These are phyloP conservation scores for Lycium ferocissimum DNA, from an alignment of 257 asterid species.

Conservation along the genomic window DNA sequence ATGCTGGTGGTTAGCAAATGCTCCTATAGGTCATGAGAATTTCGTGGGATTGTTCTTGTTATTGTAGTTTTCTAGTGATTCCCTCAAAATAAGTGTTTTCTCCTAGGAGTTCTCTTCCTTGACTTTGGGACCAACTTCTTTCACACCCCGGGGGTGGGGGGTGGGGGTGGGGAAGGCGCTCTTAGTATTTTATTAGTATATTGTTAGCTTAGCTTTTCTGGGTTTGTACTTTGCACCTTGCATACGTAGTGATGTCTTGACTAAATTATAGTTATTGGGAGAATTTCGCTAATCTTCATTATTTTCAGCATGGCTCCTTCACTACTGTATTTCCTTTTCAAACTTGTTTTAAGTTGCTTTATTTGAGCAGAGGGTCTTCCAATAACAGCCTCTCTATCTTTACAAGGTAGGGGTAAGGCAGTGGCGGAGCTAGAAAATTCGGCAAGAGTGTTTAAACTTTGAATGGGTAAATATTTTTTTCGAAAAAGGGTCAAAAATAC, in stretches of 20 bases:
- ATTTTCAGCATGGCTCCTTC: background rate
- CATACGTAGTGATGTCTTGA: slow-evolving; percentile 13
- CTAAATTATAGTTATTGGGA: background rate
- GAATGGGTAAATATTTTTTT: no score
- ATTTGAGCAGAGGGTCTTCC: no score
- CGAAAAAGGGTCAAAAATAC: no score
- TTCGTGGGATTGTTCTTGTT: background rate
- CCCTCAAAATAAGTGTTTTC: background rate
- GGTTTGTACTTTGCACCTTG: background rate
- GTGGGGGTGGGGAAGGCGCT: background rate
- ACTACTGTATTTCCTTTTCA: no score
- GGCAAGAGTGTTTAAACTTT: no score
- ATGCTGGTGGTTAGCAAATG: background rate
- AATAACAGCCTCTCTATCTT: no score
- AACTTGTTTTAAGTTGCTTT: no score
- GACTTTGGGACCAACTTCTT: background rate
- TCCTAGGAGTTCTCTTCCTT: slow-evolving; percentile 9
- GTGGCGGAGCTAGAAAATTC: no score
- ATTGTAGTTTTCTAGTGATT: background rate
- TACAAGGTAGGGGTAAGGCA: no score
- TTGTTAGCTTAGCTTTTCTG: slow-evolving; percentile 20
- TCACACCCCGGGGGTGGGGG: no score
- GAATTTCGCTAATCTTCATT: background rate
- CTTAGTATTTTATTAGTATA: slow-evolving; percentile 4
- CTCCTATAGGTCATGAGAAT: background rate